Evolutionary conservation across 345 rosid species (phyloP).

Genomic region (Arabidopsis suecica): DNA sequence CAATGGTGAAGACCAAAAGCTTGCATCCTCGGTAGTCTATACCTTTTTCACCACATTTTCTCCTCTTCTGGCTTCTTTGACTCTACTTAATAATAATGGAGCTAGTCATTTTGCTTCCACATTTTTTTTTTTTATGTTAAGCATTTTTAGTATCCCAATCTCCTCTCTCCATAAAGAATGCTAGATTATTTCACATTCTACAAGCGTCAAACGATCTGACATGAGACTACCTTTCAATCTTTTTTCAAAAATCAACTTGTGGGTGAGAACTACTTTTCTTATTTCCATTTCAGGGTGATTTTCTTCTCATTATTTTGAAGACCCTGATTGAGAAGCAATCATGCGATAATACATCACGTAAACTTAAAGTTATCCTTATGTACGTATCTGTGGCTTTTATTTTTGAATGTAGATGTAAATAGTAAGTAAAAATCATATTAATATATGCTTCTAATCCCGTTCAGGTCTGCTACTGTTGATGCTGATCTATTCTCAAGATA

Average conservation of each 20-base stretch:
- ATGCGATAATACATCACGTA: conserved; percentile 50
- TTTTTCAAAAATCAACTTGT: background rate
- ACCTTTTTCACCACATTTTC: background rate
- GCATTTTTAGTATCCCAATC: conserved; percentile 11
- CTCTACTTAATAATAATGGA: conserved; percentile 11
- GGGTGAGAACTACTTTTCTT: conserved; percentile 5
- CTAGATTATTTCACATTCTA: conserved; percentile 13
- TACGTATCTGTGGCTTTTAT: conserved; percentile 45
- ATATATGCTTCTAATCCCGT: conserved; percentile 25
- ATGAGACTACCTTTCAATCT: conserved; percentile 2
- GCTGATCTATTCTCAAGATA: conserved; percentile 78
- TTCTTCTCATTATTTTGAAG: conserved; percentile 91
- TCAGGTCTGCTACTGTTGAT: conserved; percentile 98
- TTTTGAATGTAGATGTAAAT: conserved; percentile 18
- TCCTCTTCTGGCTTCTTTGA: conserved; percentile 15
- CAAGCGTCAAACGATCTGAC: conserved; percentile 13
- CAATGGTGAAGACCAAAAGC: conserved; percentile 9
- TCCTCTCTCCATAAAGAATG: conserved; percentile 26
- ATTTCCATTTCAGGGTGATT: conserved; percentile 70
- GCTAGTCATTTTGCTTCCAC: conserved; percentile 10
- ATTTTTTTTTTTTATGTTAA: background rate
- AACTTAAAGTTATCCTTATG: conserved; percentile 89
- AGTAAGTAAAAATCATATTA: conserved; percentile 15
- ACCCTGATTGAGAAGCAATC: conserved; percentile 81
- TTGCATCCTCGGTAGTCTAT: conserved; percentile 15